phyloP scores from a whole-genome alignment of 73 alveolate species.

The Chromera velia region DNA sequence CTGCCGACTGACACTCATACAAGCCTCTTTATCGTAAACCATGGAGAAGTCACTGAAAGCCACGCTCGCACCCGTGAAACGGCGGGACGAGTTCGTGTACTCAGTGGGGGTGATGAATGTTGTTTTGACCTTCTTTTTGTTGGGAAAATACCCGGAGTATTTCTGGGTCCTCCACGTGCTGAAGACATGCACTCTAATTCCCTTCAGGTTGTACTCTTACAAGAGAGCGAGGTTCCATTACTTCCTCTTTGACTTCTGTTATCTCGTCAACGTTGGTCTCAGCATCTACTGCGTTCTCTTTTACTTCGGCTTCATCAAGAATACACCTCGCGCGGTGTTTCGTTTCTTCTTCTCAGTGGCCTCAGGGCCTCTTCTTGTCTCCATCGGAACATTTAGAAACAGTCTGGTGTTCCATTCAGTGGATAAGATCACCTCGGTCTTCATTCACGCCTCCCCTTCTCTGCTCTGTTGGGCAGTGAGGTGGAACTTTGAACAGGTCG shows the following conservation, averaged over 20 bases:
- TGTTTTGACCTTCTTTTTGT: neutral
- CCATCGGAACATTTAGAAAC: neutral
- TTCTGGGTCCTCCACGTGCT: neutral
- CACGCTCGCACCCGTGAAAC: no score
- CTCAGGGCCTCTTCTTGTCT: no score
- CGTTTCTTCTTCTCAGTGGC: neutral
- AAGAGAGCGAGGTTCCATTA: neutral
- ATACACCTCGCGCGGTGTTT: neutral
- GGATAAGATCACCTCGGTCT: neutral
- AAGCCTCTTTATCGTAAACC: no score
- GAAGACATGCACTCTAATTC: neutral
- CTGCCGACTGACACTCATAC: no score
- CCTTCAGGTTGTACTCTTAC: neutral
- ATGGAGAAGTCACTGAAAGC: no score
- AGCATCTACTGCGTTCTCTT: neutral
- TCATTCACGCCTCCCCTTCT: neutral
- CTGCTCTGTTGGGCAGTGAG: neutral
- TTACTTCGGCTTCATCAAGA: neutral
- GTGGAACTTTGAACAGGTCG: no score
- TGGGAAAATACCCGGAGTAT: neutral
- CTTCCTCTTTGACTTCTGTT: neutral
- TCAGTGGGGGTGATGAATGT: no score
- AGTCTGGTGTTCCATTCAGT: neutral
- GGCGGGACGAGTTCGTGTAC: no score
- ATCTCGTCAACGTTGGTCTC: neutral